These are phyloP conservation scores for Tylopilus sp. DNA, from an alignment of 768 basidiomycete species.

Conservation along the genomic window DNA sequence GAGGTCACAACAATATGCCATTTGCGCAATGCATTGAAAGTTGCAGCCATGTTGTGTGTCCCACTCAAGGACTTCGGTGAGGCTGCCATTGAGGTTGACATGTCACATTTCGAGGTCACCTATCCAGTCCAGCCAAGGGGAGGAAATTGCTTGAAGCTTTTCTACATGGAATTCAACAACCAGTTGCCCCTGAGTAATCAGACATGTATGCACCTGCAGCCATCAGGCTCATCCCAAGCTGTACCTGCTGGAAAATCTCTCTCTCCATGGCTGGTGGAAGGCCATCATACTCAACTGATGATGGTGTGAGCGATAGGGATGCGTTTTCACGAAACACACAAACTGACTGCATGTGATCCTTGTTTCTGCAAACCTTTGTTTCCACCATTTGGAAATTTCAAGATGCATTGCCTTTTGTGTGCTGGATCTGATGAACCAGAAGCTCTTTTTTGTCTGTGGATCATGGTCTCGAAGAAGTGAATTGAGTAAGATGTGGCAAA, in stretches of 20 bases:
- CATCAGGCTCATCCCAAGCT: slow-evolving; percentile 72
- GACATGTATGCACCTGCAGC: slow-evolving; percentile 51
- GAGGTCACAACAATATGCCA: slow-evolving; percentile 64
- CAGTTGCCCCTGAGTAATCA: not conserved
- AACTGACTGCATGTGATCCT: slow-evolving; percentile 65
- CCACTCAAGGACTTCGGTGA: slow-evolving; percentile 55
- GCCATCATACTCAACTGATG: slow-evolving; percentile 62
- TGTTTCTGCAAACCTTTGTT: slow-evolving; percentile 49
- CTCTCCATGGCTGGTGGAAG: slow-evolving; percentile 59
- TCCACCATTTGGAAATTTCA: slow-evolving; percentile 53
- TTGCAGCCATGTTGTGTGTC: slow-evolving; percentile 69
- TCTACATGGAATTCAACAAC: slow-evolving; percentile 40
- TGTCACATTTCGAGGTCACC: slow-evolving; percentile 52
- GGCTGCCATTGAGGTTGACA: slow-evolving; percentile 55
- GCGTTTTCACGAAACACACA: not conserved
- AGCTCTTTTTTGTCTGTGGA: slow-evolving; percentile 53
- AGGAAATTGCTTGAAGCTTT: slow-evolving; percentile 75
- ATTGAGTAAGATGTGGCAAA: slow-evolving; percentile 12
- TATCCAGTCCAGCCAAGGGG: slow-evolving; percentile 70
- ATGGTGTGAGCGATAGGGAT: not conserved
- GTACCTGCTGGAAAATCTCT: slow-evolving; percentile 81
- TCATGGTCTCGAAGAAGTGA: slow-evolving; percentile 47
- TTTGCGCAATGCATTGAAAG: slow-evolving; percentile 69
- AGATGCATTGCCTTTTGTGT: slow-evolving; percentile 40
- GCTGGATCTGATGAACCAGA: slow-evolving; percentile 56